phyloP scores from a whole-genome alignment of 2,329 filamentous ascomycete genomes.

The Blastomyces emzantsi region DNA sequence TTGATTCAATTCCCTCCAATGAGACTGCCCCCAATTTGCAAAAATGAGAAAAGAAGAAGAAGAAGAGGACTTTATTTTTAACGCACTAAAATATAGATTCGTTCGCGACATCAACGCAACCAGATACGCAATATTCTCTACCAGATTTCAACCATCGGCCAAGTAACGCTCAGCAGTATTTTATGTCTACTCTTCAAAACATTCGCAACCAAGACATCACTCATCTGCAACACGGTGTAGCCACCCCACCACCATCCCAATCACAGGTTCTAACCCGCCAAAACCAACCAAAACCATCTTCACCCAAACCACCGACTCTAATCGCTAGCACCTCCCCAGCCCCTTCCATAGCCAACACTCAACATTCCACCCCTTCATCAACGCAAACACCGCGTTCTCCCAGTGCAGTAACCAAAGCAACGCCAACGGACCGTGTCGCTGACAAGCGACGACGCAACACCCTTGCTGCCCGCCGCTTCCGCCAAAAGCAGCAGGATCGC shows the following conservation, averaged over 20 bases:
- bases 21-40: neutral
- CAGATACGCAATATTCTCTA: neutral
- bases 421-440: constrained; percentile 7
- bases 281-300: neutral
- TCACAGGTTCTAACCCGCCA: neutral
- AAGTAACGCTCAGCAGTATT: neutral
- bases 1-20: neutral
- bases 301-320: neutral
- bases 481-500: constrained; percentile 60
- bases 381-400: neutral
- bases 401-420: neutral
- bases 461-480: constrained; percentile 61
- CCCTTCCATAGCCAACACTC: neutral
- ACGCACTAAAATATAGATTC: neutral
- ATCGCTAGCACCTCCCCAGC: neutral
- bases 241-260: neutral
- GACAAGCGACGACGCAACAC: constrained; percentile 59
- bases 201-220: neutral
- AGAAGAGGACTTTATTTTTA: neutral
- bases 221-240: neutral
- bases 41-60: no score
- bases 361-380: neutral
- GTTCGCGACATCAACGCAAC: neutral
- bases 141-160: neutral
- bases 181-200: neutral